phyloP scores from a whole-genome alignment of 1,139 yeast species.

The Suhomyces chickasaworum region DNA sequence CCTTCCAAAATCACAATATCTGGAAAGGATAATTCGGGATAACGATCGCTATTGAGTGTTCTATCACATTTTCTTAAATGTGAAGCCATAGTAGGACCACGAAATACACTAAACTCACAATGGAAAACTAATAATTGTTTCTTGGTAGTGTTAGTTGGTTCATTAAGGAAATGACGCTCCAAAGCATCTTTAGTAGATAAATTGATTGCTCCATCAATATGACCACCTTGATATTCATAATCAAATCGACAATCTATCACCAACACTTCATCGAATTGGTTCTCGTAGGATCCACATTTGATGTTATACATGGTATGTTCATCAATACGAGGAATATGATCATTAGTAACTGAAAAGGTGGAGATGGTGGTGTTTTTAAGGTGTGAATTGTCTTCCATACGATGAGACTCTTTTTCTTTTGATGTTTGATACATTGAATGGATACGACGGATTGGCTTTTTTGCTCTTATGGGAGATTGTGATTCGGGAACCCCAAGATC shows the following conservation, averaged over 20 bases:
- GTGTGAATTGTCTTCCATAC: conserved; percentile 41
- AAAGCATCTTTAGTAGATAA: conserved; percentile 69
- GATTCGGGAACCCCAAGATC: not conserved
- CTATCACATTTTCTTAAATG: conserved; percentile 86
- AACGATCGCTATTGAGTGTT: conserved; percentile 64
- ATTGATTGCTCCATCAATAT: conserved; percentile 80
- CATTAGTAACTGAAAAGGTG: conserved; percentile 55
- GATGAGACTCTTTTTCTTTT: conserved; percentile 36
- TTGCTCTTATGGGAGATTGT: conserved; percentile 9
- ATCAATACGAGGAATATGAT: conserved; percentile 73
- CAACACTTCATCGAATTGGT: conserved; percentile 59
- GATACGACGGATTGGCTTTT: conserved; percentile 50
- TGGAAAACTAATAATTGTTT: conserved; percentile 72
- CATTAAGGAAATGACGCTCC: conserved; percentile 48
- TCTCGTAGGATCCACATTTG: conserved; percentile 55
- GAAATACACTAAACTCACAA: conserved; percentile 88
- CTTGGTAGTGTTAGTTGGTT: conserved; percentile 13
- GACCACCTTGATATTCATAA: conserved; percentile 92
- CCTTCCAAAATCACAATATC: conserved; percentile 88
- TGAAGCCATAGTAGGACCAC: conserved; percentile 92
- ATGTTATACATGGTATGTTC: conserved; percentile 65
- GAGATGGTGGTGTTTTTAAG: conserved; percentile 43
- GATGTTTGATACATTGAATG: conserved; percentile 64
- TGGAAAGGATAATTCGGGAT: conserved; percentile 83
- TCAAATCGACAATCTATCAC: conserved; percentile 89